These are phyloP conservation scores for Kodamaea arcana DNA, from an alignment of 1,139 yeast genomes.

Conservation along the genomic window DNA sequence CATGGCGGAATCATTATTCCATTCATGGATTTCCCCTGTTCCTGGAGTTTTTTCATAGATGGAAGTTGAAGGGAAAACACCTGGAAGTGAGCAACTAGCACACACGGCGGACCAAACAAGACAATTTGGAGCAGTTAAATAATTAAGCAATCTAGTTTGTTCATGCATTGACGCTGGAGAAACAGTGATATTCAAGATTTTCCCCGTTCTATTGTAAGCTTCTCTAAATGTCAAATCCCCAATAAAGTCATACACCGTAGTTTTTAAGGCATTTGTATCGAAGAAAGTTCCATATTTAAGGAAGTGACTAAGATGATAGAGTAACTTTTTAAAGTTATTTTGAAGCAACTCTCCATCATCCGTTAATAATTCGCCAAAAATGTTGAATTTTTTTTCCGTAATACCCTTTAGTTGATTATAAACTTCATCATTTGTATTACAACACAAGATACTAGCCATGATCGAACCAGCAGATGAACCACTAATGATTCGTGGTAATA, in stretches of 20 bases:
- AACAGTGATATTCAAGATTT: slow-evolving; percentile 52
- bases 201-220: slow-evolving; percentile 57
- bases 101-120: slow-evolving; percentile 84
- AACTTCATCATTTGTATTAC: slow-evolving; percentile 74
- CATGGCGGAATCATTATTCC: slow-evolving; percentile 77
- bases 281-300: slow-evolving; percentile 84
- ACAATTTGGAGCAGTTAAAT: slow-evolving; percentile 48
- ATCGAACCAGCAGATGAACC: slow-evolving; percentile 98
- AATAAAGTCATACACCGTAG: slow-evolving; percentile 72
- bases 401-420: slow-evolving; percentile 51
- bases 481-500: slow-evolving; percentile 84
- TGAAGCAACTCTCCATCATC: slow-evolving; percentile 15
- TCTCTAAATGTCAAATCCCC: slow-evolving; percentile 80
- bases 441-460: slow-evolving; percentile 83
- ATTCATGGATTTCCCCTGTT: slow-evolving; percentile 64
- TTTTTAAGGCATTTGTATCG: slow-evolving; percentile 67
- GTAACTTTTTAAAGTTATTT: slow-evolving; percentile 41
- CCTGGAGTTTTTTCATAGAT: slow-evolving; percentile 77
- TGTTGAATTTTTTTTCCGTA: slow-evolving; percentile 58
- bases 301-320: slow-evolving; percentile 45
- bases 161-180: slow-evolving; percentile 65
- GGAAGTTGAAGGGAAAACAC: slow-evolving; percentile 82
- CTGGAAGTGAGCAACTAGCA: slow-evolving; percentile 93
- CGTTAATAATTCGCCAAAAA: slow-evolving; percentile 44
- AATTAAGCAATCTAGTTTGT: slow-evolving; percentile 43